Conservation (phyloP, 192 early-diverging fungal genomes). For the Backusella mclennaniae region DNA sequence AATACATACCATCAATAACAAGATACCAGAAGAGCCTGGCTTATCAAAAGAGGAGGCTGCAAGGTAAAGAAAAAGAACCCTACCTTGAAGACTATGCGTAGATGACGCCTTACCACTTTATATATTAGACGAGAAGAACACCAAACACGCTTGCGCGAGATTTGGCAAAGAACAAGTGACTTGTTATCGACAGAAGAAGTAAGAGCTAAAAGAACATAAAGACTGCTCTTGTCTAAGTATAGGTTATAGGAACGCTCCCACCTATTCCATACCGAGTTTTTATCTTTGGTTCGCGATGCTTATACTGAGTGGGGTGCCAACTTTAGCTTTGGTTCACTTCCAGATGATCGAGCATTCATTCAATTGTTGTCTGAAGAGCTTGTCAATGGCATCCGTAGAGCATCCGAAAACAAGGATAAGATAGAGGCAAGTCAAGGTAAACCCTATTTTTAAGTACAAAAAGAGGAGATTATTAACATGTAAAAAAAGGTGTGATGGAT, state of each 20-base stretch:
- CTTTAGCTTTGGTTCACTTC: conserved; percentile 15
- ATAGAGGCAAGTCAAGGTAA: conserved; percentile 32
- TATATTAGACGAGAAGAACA: conserved; percentile 16
- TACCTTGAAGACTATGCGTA: background rate
- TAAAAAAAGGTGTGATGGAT: conserved; percentile 23
- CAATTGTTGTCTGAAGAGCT: conserved; percentile 29
- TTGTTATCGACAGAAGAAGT: background rate
- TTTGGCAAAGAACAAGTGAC: conserved; percentile 11
- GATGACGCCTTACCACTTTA: background rate
- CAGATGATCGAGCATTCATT: conserved; percentile 30
- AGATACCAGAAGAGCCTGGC: background rate
- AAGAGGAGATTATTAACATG: background rate
- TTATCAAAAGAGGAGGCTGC: conserved; percentile 1
- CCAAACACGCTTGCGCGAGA: conserved; percentile 8
- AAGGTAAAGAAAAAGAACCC: background rate
- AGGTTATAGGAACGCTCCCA: conserved; percentile 26
- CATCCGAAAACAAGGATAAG: conserved; percentile 25
- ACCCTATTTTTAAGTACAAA: background rate
- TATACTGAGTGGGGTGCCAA: conserved; percentile 17
- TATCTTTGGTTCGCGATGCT: conserved; percentile 31
- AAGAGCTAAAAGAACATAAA: background rate
- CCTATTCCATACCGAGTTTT: conserved; percentile 18
- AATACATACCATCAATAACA: conserved; percentile 24
- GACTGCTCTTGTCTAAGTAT: background rate
- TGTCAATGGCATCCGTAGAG: conserved; percentile 26